Base-by-base conservation (phyloP, 2,329 filamentous ascomycete species). In the Fusarium guadeloupense region DNA sequence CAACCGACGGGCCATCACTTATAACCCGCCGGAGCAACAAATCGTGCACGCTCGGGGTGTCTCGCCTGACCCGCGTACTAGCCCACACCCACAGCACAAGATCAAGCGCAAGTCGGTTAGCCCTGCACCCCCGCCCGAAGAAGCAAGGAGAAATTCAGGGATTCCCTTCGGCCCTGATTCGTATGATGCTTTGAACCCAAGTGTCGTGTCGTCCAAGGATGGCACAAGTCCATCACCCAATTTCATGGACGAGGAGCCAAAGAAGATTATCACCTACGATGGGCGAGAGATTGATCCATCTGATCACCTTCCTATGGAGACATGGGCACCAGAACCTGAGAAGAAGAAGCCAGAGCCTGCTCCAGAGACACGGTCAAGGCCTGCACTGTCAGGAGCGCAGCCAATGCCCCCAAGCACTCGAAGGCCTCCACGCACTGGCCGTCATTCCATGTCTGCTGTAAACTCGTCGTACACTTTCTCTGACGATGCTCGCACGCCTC, bases 201-300 rank as follows among this genome's bases (percentile, higher is more conserved):
- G 74, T 5, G 63, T 82, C 14, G 75, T 72, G 74, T n/a, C 73
- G 72, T 20, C 74, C 6, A 63, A 64, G 9, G 60, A 66, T 17
- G 68, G 67, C 1, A 48, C 48, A 30, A 69, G 81, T 41, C 80
- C 78, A 44, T 78, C 81, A 3, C 52, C 64, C 5, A 62, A 67
- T 35, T 68, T 59, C n/a, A 40, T 67, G 62, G 85, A 87, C 47
- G 76, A 81, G 1, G 82, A 84, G 45, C 88, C 85, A 9, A 64
- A 66, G 23, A 91, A 91, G 69, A 92, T 93, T 58, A 87, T 93
- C 47, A 89, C 86, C 1, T 83, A 90, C 61, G 89, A 92, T 70
- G 91, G 91, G 7, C 83, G 89, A 50, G 89, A 92, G 68, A 84
- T 94, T 50, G 91, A 94, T 69, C 91, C 91, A 1, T 92, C 89